Base-by-base conservation (phyloP, 2,329 filamentous ascomycete species). In the Huntiella decipiens region DNA sequence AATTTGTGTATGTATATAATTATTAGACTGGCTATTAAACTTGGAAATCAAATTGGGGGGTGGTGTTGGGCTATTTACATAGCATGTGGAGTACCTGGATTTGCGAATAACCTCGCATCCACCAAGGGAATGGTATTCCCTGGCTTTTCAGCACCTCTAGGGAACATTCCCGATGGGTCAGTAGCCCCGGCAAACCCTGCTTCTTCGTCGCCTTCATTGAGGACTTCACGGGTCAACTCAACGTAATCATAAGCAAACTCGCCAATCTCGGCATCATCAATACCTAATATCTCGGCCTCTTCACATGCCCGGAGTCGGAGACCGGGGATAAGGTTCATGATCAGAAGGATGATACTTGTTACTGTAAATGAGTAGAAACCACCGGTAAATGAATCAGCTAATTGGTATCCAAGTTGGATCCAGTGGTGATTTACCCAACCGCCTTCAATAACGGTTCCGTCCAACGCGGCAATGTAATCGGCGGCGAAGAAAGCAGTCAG, bases 221-320 rank as follows among this genome's bases (percentile, higher is more conserved):
- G 56, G 35, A 69, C 64, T 54, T 69, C 66, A 33, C 82, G 69
- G 15, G 74, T 79, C 52, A 91, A 67, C 67, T 92, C 85, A 53
- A 93, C 83, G 55, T 92, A 93, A 61, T 93, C 86, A 60, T 93
- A 93, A n/a, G 84, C 86, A 59, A 91, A 93, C 65, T 93, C 86
- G 59, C 86, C 86, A 56, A 93, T 83, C 62, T 94, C 85, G 17
- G 82, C 78, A 55, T 93, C 86, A 56, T 93, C 85, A 50, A 92
- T 86, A 53, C 85, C 85, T 37, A 85, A 66, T 44, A 86, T 77
- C 61, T 93, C 85, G 34, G 83, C 80, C 52, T 91, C 80, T 54
- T 84, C 79, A 11, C 66, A 70, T 0, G 77, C 79, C 43, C 85
- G 81, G 38, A 93, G 74, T 48, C 73, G 74, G 35, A 92, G 66